Percentiles rank a stretch among this genome's conserved stretches.
These are phyloP conservation scores for Starmerella ratchasimensis DNA, from an alignment of 805 yeast species.

Conservation along the genomic window DNA sequence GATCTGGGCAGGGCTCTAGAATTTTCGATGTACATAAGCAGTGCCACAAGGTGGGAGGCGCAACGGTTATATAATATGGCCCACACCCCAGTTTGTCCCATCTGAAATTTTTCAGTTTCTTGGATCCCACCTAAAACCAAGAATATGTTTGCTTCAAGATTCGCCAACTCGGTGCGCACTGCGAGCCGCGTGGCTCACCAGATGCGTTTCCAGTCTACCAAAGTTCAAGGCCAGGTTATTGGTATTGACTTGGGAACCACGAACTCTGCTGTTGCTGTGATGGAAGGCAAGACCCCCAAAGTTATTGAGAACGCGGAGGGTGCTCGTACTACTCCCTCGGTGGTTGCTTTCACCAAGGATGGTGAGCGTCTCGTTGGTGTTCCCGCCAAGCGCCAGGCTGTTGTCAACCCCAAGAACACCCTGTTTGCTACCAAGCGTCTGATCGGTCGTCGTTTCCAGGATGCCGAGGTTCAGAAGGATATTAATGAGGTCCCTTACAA, in stretches of 20 bases:
- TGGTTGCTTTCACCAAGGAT: conserved; percentile 84
- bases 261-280: conserved; percentile 76
- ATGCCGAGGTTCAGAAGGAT: conserved; percentile 82
- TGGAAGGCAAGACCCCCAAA: conserved; percentile 66
- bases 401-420: conserved; percentile 86
- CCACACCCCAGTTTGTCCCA: conserved; percentile 3
- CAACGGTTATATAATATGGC: conserved; percentile 12
- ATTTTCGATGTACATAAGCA: conserved; percentile 10
- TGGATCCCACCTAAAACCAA: neutral
- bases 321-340: conserved; percentile 77
- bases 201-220: conserved; percentile 36
- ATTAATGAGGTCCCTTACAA: conserved; percentile 77
- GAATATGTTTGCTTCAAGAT: conserved; percentile 30
- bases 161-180: conserved; percentile 27
- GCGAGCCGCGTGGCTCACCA: conserved; percentile 18
- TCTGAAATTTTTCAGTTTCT: conserved; percentile 6
- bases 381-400: conserved; percentile 93
- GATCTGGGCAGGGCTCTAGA: conserved; percentile 5
- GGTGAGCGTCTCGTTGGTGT: conserved; percentile 88
- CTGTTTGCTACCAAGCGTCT: conserved; percentile 88
- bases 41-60: conserved; percentile 4
- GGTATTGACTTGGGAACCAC: conserved; percentile 85
- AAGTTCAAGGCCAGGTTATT: conserved; percentile 50
- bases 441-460: conserved; percentile 86
- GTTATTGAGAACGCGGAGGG: conserved; percentile 72